phyloP scores from a whole-genome alignment of 306 rosid genomes.

The Acmispon strigosus region DNA sequence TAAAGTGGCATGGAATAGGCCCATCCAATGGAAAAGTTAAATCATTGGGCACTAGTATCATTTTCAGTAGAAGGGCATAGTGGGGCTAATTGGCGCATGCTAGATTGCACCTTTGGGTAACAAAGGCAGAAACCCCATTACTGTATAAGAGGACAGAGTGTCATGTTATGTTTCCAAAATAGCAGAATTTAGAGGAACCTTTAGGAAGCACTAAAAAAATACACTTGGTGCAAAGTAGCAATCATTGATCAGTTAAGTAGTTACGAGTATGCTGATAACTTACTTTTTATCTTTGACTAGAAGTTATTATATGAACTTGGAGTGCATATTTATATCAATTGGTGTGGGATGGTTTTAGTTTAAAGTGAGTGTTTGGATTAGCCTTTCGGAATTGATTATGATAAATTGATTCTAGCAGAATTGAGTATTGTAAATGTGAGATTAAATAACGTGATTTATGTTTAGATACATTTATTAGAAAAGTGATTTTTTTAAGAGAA shows the following conservation, averaged over 20 bases:
- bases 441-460: too few relatives aligned
- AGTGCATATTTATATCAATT: too few relatives aligned
- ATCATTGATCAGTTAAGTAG: not conserved
- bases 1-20: slow-evolving; percentile 19
- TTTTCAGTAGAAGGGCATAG: not conserved
- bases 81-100: slow-evolving; percentile 9
- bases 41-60: slow-evolving; percentile 26
- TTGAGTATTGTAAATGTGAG: too few relatives aligned
- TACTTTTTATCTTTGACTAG: not conserved
- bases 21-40: slow-evolving; percentile 15
- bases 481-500: too few relatives aligned
- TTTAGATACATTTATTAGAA: too few relatives aligned
- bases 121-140: not conserved
- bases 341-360: too few relatives aligned
- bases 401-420: too few relatives aligned
- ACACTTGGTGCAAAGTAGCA: not conserved
- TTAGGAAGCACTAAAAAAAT: slow-evolving; percentile 9
- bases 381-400: too few relatives aligned
- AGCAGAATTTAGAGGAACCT: slow-evolving; percentile 6
- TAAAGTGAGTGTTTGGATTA: too few relatives aligned
- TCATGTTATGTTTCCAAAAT: not conserved
- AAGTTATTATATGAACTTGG: too few relatives aligned
- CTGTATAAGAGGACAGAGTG: not conserved
- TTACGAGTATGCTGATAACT: not conserved
- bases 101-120: slow-evolving; percentile 16